Percentiles rank a stretch among this genome's conserved stretches.
Evolutionary conservation across 108 stramenopile species (phyloP).

Genomic region (Cylindrotheca fusiformis): DNA sequence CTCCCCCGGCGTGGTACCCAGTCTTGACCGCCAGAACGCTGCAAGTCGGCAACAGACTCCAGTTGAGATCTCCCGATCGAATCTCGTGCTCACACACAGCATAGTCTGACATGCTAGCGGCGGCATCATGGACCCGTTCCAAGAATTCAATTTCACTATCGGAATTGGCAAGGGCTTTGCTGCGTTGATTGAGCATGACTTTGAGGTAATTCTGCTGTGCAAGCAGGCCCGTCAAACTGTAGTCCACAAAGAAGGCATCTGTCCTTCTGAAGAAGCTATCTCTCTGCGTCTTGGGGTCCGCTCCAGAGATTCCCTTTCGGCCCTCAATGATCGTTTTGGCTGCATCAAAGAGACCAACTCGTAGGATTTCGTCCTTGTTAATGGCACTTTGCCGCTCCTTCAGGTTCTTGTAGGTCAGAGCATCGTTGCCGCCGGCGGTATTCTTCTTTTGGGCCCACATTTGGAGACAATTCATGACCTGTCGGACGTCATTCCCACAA

Average conservation of each 20-base stretch:
- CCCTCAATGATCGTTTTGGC: conserved; percentile 79
- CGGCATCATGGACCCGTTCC: conserved; percentile 71
- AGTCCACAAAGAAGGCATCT: conserved; percentile 97
- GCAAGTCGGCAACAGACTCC: conserved; percentile 86
- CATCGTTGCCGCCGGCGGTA: conserved; percentile 4
- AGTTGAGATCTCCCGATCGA: conserved; percentile 89
- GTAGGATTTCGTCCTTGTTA: conserved; percentile 89
- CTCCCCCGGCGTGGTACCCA: conserved; percentile 81
- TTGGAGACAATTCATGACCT: conserved; percentile 91
- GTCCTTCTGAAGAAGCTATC: conserved; percentile 73
- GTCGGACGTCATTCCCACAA: conserved; percentile 95
- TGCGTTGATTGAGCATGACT: conserved; percentile 47
- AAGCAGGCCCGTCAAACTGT: conserved; percentile 88
- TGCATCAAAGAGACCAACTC: conserved; percentile 91
- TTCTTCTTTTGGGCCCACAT: conserved; percentile 89
- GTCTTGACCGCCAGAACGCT: conserved; percentile 87
- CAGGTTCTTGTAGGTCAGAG: conserved; percentile 80
- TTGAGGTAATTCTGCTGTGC: conserved; percentile 94
- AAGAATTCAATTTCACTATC: conserved; percentile 41
- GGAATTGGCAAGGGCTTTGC: conserved; percentile 45
- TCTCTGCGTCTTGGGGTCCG: conserved; percentile 49
- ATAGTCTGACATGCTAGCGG: conserved; percentile 86
- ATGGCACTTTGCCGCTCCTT: conserved; percentile 66
- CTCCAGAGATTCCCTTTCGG: conserved; percentile 48
- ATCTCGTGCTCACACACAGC: conserved; percentile 75